Evolutionary conservation across 371 early-diverging fungal species (phyloP).

Genomic region (Mucor lusitanicus): DNA sequence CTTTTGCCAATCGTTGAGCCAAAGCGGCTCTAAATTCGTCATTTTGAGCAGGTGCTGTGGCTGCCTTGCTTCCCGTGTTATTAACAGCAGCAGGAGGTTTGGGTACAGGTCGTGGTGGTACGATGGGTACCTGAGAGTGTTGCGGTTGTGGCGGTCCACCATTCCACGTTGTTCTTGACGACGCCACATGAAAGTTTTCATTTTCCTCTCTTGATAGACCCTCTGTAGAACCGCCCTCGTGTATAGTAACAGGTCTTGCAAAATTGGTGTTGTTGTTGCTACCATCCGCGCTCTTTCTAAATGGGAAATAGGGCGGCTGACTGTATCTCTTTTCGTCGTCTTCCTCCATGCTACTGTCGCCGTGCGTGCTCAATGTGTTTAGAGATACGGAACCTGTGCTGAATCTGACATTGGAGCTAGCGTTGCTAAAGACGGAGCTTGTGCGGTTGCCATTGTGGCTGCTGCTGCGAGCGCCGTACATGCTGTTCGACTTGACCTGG

Average conservation of each 20-base stretch:
- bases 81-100: neutral
- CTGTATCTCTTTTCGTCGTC: slow-evolving; percentile 3
- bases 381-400: slow-evolving; percentile 27
- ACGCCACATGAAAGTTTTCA: slow-evolving; percentile 4
- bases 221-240: slow-evolving; percentile 9
- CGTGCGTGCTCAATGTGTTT: slow-evolving; percentile 20
- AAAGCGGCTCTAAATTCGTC: slow-evolving; percentile 24
- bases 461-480: slow-evolving; percentile 55
- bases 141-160: neutral
- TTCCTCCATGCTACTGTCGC: slow-evolving; percentile 49
- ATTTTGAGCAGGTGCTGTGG: neutral
- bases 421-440: slow-evolving; percentile 33
- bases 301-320: slow-evolving; percentile 1
- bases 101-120: slow-evolving; percentile 22
- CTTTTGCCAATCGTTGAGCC: slow-evolving; percentile 24
- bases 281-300: neutral
- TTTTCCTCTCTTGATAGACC: slow-evolving; percentile 9
- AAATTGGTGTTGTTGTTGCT: neutral
- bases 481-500: slow-evolving; percentile 30
- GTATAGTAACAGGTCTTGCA: slow-evolving; percentile 14
- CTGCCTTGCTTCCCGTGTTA: neutral
- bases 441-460: slow-evolving; percentile 37
- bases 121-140: slow-evolving; percentile 2
- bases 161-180: neutral
- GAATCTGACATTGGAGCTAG: slow-evolving; percentile 18